Conservation (phyloP, 306 rosid genomes). For the Medicago arabica region DNA sequence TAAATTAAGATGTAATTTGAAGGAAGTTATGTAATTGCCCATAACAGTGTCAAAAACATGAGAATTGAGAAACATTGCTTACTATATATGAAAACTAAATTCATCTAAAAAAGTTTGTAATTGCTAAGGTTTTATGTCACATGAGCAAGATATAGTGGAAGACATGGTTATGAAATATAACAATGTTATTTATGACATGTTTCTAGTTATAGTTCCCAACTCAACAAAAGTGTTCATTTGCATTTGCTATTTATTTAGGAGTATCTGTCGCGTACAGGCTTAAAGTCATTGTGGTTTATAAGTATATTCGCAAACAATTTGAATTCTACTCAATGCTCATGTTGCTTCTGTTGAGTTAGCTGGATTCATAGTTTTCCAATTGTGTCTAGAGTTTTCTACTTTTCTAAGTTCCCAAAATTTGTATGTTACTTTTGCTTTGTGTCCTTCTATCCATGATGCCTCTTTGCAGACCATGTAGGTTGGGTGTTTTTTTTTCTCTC, state of each 20-base stretch:
- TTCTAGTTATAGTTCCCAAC: not conserved
- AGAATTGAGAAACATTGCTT: too few species aligned
- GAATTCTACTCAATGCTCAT: not conserved
- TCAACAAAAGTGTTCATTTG: not conserved
- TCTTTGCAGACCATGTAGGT: not conserved
- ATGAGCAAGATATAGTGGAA: too few species aligned
- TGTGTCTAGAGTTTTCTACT: not conserved
- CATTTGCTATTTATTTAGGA: not conserved
- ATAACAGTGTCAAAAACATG: too few species aligned
- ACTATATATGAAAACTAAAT: too few species aligned
- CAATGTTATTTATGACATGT: not conserved
- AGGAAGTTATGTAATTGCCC: too few species aligned
- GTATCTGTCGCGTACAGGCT: not conserved
- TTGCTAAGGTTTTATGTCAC: too few species aligned
- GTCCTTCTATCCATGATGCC: not conserved
- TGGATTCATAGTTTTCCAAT: not conserved
- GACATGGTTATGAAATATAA: too few species aligned
- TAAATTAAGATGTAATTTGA: too few species aligned
- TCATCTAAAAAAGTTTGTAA: too few species aligned
- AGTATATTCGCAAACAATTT: not conserved
- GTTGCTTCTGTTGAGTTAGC: not conserved
- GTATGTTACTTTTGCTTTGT: not conserved
- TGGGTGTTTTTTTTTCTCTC: not conserved
- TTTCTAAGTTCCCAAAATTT: not conserved
- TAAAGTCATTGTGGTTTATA: not conserved